Percentiles rank a stretch among this genome's conserved stretches.
Conservation (phyloP, 2,329 filamentous ascomycete species). For the Neophaeococcomyces aloes region DNA sequence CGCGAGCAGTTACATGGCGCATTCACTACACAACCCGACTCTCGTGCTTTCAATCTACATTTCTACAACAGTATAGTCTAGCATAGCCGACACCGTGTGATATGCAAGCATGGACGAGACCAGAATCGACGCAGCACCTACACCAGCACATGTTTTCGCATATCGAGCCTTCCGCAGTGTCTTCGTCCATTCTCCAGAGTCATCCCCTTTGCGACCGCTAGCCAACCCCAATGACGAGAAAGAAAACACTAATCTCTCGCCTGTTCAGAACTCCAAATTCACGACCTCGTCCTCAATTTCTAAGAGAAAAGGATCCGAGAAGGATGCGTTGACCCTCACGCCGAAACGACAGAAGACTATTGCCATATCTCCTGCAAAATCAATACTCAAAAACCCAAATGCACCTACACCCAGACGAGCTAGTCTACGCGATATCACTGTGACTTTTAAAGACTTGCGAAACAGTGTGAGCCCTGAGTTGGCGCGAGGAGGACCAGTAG, state of each 20-base stretch:
- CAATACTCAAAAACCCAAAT: conserved; percentile 55
- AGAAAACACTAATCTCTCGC: conserved; percentile 11
- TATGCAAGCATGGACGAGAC: conserved; percentile 19
- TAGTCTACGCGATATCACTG: conserved; percentile 43
- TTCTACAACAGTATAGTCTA: too few species aligned
- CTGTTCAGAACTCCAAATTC: not conserved
- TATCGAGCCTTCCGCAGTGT: conserved; percentile 57
- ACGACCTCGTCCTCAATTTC: conserved; percentile 1
- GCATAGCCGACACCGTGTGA: too few species aligned
- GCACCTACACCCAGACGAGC: conserved; percentile 47
- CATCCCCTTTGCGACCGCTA: conserved; percentile 15
- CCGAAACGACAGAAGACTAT: conserved; percentile 17
- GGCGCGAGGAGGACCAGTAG: not conserved
- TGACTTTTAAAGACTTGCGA: conserved; percentile 33
- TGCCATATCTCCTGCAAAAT: conserved; percentile 44
- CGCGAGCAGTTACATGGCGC: too few species aligned
- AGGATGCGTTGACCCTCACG: conserved; percentile 19
- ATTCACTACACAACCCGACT: too few species aligned
- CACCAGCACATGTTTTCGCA: conserved; percentile 56
- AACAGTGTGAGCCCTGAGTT: conserved; percentile 18
- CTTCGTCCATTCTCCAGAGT: conserved; percentile 53
- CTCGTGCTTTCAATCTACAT: too few species aligned
- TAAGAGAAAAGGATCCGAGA: conserved; percentile 10
- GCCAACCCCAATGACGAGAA: conserved; percentile 30
- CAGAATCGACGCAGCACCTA: conserved; percentile 48